These are phyloP conservation scores for Exophiala sideris DNA, from an alignment of 2,329 filamentous ascomycete genomes.

Conservation along the genomic window DNA sequence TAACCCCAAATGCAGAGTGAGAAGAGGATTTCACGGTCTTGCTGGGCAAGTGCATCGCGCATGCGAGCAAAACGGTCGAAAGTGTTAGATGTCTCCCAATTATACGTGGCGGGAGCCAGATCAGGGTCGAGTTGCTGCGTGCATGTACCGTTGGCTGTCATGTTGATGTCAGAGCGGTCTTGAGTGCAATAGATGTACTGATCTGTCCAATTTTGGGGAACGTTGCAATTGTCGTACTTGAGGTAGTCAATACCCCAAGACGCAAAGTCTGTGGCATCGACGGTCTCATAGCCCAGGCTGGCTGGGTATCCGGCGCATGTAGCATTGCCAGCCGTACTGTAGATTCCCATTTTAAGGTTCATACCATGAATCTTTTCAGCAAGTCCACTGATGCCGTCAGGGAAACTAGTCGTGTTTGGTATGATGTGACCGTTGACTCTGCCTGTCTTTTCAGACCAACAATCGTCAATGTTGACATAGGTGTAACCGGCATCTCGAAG, in stretches of 20 bases:
- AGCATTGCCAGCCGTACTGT: not conserved
- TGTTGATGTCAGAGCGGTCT: not conserved
- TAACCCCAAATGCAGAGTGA: not conserved
- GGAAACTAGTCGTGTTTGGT: not conserved
- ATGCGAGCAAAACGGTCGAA: not conserved
- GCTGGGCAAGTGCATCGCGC: not conserved
- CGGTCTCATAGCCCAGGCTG: not conserved
- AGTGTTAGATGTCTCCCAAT: not conserved
- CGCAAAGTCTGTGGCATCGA: not conserved
- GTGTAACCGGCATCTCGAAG: not conserved
- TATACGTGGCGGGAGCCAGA: not conserved
- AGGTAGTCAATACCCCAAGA: not conserved
- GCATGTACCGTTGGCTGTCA: not conserved
- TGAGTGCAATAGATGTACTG: not conserved
- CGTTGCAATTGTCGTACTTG: not conserved
- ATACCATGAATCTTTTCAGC: not conserved
- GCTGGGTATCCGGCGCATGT: not conserved
- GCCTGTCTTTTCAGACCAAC: not conserved
- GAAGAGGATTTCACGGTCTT: not conserved
- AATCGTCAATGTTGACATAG: slow-evolving; percentile 1
- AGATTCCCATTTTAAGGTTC: not conserved
- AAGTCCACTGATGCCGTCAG: slow-evolving; percentile 1
- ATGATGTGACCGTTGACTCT: not conserved
- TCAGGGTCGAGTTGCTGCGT: not conserved
- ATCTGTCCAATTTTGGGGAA: not conserved